Base-by-base conservation (phyloP, 2,329 filamentous ascomycete genomes). In the Xylogone sp. region DNA sequence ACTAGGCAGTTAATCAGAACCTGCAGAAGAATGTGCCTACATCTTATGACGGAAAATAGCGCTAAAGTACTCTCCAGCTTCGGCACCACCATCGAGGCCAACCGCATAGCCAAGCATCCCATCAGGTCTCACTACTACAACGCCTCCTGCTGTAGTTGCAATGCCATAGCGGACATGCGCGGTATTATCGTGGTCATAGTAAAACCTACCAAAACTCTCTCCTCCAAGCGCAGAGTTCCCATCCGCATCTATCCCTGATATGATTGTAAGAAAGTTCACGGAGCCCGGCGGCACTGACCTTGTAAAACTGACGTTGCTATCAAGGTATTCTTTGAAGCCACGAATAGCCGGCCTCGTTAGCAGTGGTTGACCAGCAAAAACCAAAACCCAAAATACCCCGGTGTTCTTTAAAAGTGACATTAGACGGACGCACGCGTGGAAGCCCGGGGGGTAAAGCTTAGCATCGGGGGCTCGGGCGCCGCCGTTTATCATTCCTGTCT, bases 151-250 rank as follows among this genome's bases (percentile, higher is more conserved):
- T 1, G 62, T 52, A 3, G 56, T 48, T 0, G 54, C 55, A 3
- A 78, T 50, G 19, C 48, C 48, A 34, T 27, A 50, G 1, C 62
- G 59, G 13, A 71, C 75, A n/a, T 76, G 62, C 75, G 75, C 80
- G 53, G 75, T 78, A 18, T 71, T 50, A 54, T 78, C 65, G 50
- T 80, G 74, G 4, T 80, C 66, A 52, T 81, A 83, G 43, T 81
- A 69, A 0, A 74, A 75, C 69, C 74, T 77, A 1, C 71, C 68
- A 48, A 75, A 76, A 2, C 71, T 65, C 42, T 72, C 66, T 21
- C 79, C 3, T 56, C 51, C 3, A 72, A 78, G 20, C 75, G 24
- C 24, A 10, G 10, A 6, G 24, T 59, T 52, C 77, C 70, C 20
- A 63, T 64, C 51, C 75, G 69, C 57, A 76, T 78, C 45, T 77